A percentile compares a stretch with the other conserved stretches of the same genome.
Conservation (phyloP, 148 eudicot species). For the Bassia scoparia region DNA sequence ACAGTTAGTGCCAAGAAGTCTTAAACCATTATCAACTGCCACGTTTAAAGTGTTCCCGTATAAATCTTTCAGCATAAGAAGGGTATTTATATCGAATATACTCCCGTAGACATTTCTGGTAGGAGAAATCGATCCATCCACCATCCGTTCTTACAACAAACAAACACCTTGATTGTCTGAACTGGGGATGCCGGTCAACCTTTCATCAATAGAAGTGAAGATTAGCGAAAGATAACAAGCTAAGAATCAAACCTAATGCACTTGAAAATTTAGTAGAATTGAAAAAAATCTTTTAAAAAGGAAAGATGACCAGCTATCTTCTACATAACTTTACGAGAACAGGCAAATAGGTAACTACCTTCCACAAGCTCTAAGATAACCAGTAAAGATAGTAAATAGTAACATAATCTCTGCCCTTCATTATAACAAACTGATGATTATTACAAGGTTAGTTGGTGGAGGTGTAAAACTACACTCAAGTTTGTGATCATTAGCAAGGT, state of each 20-base stretch:
- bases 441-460: too few relatives aligned
- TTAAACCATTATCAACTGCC: slow-evolving; percentile 38
- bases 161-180: slow-evolving; percentile 70
- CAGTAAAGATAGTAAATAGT: neutral
- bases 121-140: slow-evolving; percentile 90
- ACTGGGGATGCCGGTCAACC: slow-evolving; percentile 96
- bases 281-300: neutral
- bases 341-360: neutral
- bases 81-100: slow-evolving; percentile 75
- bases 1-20: slow-evolving; percentile 1
- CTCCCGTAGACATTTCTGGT: slow-evolving; percentile 80
- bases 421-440: too few relatives aligned
- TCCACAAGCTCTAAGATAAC: neutral
- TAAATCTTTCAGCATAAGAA: slow-evolving; percentile 60
- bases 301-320: neutral
- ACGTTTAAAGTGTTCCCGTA: slow-evolving; percentile 70
- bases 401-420: neutral
- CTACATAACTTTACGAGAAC: too few relatives aligned
- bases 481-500: too few relatives aligned
- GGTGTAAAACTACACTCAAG: too few relatives aligned
- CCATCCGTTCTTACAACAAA: slow-evolving; percentile 83
- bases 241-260: neutral
- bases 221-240: neutral
- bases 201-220: slow-evolving; percentile 24
- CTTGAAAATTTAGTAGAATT: neutral